These are phyloP conservation scores for Cicer judaicum DNA, from an alignment of 306 rosid genomes.

Conservation along the genomic window DNA sequence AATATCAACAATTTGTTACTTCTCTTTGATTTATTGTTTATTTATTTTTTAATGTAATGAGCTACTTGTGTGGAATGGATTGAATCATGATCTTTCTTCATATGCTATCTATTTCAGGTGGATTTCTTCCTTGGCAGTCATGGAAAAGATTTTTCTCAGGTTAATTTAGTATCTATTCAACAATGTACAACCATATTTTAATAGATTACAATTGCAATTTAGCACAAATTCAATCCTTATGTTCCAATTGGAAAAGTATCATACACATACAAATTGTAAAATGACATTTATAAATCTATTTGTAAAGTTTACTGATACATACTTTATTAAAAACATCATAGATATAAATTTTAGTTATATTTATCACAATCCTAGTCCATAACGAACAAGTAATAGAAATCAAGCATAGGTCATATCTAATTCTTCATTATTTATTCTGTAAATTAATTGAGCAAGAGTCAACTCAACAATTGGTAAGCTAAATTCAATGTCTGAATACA, in stretches of 20 bases:
- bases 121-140: conserved; percentile 96
- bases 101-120: conserved; percentile 58
- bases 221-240: too few relatives aligned
- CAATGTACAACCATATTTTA: conserved; percentile 25
- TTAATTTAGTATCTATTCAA: conserved; percentile 44
- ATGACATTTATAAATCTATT: too few relatives aligned
- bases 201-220: neutral
- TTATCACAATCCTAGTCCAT: too few relatives aligned
- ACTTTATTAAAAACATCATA: too few relatives aligned
- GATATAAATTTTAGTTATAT: too few relatives aligned
- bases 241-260: too few relatives aligned
- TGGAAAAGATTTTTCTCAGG: conserved; percentile 94
- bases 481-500: neutral
- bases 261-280: too few relatives aligned
- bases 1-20: too few relatives aligned
- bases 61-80: too few relatives aligned
- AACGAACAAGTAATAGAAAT: neutral
- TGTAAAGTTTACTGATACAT: too few relatives aligned
- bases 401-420: neutral
- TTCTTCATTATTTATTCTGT: conserved; percentile 14
- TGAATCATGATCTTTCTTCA: neutral
- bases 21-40: too few relatives aligned
- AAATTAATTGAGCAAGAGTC: neutral
- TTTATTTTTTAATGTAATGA: too few relatives aligned
- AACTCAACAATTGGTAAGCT: neutral